Evolutionary conservation across 2,329 filamentous ascomycete genomes (phyloP).

Genomic region (Aspergillus felis): DNA sequence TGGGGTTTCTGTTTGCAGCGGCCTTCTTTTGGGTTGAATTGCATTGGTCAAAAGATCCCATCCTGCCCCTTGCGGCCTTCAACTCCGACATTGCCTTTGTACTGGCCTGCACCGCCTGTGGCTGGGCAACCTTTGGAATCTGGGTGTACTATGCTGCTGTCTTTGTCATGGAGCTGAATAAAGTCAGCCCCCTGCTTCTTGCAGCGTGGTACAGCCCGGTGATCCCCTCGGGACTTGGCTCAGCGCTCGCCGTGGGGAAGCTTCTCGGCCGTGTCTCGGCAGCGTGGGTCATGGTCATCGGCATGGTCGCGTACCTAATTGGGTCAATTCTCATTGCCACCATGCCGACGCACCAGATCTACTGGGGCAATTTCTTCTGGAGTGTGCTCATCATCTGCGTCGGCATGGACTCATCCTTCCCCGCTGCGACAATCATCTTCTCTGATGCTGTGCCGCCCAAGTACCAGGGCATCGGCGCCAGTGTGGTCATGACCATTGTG

Average conservation of each 20-base stretch:
- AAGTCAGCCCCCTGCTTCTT: background rate
- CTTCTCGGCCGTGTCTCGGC: constrained; percentile 11
- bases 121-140: constrained; percentile 41
- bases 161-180: constrained; percentile 2
- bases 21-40: constrained; percentile 53
- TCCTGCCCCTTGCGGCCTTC: constrained; percentile 49
- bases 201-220: constrained; percentile 11
- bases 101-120: constrained; percentile 38
- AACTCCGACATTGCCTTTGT: constrained; percentile 31
- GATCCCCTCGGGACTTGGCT: constrained; percentile 7
- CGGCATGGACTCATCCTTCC: constrained; percentile 13
- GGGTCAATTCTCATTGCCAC: constrained; percentile 8
- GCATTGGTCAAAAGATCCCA: constrained; percentile 43
- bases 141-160: constrained; percentile 35
- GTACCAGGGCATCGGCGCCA: constrained; percentile 10
- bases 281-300: constrained; percentile 11
- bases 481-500: constrained; percentile 11
- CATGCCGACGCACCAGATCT: constrained; percentile 6
- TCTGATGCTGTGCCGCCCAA: constrained; percentile 4
- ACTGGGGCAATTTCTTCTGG: constrained; percentile 11
- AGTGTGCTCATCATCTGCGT: background rate
- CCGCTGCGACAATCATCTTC: constrained; percentile 13
- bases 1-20: constrained; percentile 51
- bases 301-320: constrained; percentile 8
- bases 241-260: constrained; percentile 11